Conservation (phyloP, 805 yeast genomes). For the Metschnikowia continentalis region DNA sequence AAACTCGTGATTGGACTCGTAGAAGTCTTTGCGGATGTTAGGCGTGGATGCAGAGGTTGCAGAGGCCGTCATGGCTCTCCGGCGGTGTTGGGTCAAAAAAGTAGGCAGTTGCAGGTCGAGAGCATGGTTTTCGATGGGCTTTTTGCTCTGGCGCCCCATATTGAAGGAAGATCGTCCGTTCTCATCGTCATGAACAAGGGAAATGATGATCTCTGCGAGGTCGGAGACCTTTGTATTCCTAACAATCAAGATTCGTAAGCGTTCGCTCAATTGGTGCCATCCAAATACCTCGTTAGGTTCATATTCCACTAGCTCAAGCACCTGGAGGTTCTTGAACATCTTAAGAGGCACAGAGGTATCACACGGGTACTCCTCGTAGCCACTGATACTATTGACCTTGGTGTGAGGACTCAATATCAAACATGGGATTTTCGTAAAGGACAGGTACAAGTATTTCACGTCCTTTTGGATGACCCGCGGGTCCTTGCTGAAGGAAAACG, state of each 20-base stretch:
- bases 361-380: slow-evolving; percentile 68
- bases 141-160: slow-evolving; percentile 21
- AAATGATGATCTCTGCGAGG: slow-evolving; percentile 49
- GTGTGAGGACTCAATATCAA: slow-evolving; percentile 56
- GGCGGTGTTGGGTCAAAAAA: slow-evolving; percentile 5
- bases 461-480: slow-evolving; percentile 47
- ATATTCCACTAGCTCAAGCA: slow-evolving; percentile 54
- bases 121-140: slow-evolving; percentile 6
- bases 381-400: slow-evolving; percentile 52
- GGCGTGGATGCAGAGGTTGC: slow-evolving; percentile 3
- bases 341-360: slow-evolving; percentile 65
- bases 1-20: not conserved
- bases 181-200: slow-evolving; percentile 53
- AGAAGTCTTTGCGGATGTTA: slow-evolving; percentile 7
- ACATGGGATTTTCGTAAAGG: slow-evolving; percentile 64
- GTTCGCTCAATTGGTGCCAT: slow-evolving; percentile 56
- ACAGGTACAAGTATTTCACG: slow-evolving; percentile 53
- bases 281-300: slow-evolving; percentile 66
- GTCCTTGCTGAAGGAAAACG: slow-evolving; percentile 33
- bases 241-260: slow-evolving; percentile 50
- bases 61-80: slow-evolving; percentile 15
- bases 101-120: not conserved
- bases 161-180: slow-evolving; percentile 34
- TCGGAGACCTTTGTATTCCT: slow-evolving; percentile 48
- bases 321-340: slow-evolving; percentile 58